These are phyloP conservation scores for Wakefieldia striispora DNA, from an alignment of 768 basidiomycete species.

Conservation along the genomic window DNA sequence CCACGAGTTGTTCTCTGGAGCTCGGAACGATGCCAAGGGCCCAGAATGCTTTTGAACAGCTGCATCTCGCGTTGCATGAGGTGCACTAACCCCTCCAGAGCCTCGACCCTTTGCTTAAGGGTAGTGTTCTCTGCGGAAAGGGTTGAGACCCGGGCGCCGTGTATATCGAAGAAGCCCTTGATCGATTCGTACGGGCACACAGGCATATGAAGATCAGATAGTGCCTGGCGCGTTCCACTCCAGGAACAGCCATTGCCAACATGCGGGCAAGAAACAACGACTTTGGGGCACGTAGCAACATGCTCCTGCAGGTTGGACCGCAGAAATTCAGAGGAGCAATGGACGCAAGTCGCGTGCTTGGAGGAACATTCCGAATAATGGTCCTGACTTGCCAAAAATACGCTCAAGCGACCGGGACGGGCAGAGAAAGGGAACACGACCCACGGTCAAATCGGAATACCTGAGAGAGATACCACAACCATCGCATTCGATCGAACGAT, in stretches of 20 bases:
- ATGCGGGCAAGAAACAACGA: constrained; percentile 44
- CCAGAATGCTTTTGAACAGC: constrained; percentile 53
- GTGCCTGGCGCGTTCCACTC: constrained; percentile 41
- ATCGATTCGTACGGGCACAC: constrained; percentile 59
- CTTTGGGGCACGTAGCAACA: constrained; percentile 37
- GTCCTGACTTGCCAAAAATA: constrained; percentile 25
- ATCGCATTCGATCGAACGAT: constrained; percentile 38
- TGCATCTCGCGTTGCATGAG: constrained; percentile 56
- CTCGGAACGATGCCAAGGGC: constrained; percentile 57
- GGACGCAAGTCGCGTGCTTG: constrained; percentile 36
- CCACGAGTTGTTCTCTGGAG: constrained; percentile 23
- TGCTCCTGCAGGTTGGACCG: constrained; percentile 38
- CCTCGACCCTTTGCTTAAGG: constrained; percentile 56
- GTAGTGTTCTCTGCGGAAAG: constrained; percentile 64
- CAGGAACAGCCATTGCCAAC: constrained; percentile 52
- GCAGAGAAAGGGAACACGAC: constrained; percentile 12
- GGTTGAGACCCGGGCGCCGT: constrained; percentile 37
- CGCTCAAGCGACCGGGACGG: constrained; percentile 3
- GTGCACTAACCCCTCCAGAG: constrained; percentile 55
- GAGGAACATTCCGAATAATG: constrained; percentile 41
- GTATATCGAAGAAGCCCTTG: constrained; percentile 54
- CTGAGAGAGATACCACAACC: constrained; percentile 36
- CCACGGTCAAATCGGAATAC: constrained; percentile 38
- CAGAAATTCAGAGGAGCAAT: constrained; percentile 38
- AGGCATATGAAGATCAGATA: constrained; percentile 37